phyloP scores from a whole-genome alignment of 2,329 filamentous ascomycete species.

The Epichloe coenophiala region DNA sequence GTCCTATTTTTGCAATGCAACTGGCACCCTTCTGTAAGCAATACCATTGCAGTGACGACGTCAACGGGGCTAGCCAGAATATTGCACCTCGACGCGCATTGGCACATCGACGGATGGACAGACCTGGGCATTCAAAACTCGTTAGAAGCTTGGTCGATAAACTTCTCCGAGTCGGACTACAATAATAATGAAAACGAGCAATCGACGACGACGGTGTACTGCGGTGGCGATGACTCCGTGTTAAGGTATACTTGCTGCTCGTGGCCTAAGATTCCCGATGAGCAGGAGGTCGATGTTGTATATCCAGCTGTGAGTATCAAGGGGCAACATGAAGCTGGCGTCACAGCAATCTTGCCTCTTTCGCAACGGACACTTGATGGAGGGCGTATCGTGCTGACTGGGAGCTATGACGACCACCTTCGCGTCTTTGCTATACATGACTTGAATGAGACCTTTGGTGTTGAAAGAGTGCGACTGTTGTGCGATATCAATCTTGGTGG shows the following conservation, averaged over 20 bases:
- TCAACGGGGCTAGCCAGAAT: slow-evolving; percentile 52
- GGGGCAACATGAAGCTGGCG: slow-evolving; percentile 59
- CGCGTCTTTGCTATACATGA: slow-evolving; percentile 47
- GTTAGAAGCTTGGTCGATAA: slow-evolving; percentile 63
- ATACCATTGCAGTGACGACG: slow-evolving; percentile 55
- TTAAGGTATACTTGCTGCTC: slow-evolving; percentile 33
- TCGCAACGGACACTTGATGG: slow-evolving; percentile 25
- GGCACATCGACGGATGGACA: slow-evolving; percentile 20
- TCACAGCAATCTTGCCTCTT: slow-evolving; percentile 74
- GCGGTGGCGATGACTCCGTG: slow-evolving; percentile 65
- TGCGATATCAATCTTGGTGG: slow-evolving; percentile 56
- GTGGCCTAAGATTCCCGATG: slow-evolving; percentile 8
- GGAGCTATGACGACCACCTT: slow-evolving; percentile 81
- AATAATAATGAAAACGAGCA: slow-evolving; percentile 4
- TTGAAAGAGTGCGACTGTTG: slow-evolving; percentile 36
- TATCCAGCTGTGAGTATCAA: slow-evolving; percentile 23
- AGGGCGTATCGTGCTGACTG: slow-evolving; percentile 57
- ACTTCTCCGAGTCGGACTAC: slow-evolving; percentile 32
- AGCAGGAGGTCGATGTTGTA: slow-evolving; percentile 2
- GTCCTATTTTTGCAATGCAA: slow-evolving; percentile 58
- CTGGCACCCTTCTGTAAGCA: slow-evolving; percentile 49
- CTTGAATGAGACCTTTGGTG: slow-evolving; percentile 24
- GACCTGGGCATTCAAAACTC: slow-evolving; percentile 33
- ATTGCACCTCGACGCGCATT: slow-evolving; percentile 31
- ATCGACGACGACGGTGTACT: slow-evolving; percentile 36